Base-by-base conservation (phyloP, 1,139 yeast genomes). In the Debaryomyces fabryi region DNA sequence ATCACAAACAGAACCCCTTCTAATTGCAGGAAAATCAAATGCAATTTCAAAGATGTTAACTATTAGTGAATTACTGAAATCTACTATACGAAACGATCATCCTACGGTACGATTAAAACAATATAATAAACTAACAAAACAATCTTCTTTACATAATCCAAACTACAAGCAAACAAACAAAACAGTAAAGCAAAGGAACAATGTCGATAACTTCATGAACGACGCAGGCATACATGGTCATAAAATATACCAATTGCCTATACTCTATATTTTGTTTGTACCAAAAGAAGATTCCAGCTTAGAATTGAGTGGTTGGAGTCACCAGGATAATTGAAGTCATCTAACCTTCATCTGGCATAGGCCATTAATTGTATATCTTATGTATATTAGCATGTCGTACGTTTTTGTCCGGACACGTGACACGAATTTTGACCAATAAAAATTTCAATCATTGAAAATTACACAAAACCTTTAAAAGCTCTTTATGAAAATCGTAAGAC, bases 181-280 rank as follows among this genome's bases (percentile, higher is more conserved):
- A 20, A 45, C 41, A 10, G 18, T 18, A 12, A 36, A 16, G 16
- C 41, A 25, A 13, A 45, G 42, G 20, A 37, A 36, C 9, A 42
- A 13, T 4, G 40, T 40, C 6, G 46, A 42, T 6, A 38, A 37
- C 9, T 25, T 24, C 6, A 41, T 25, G 8, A 40, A 39, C 20
- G 25, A 35, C 4, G 49, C 46, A 32, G 35, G 40, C 13, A 44
- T 58, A 33, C 45, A 52, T 16, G 65, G 65, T 2, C 51, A 52
- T 12, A 63, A 62, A 40, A 49, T 49, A 21, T 64, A 51, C 45
- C 50, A 47, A 16, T 47, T 64, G 16, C 70, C 69, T 4, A 55
- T 59, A 24, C 51, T 65, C 56, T 44, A 44, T 33, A 23, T 38
- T 20, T 21, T 38, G 6, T 33, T 44, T 3, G 27, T 39, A 20